Percentiles rank a stretch among this genome's conserved stretches.
phyloP scores from a whole-genome alignment of 1,139 yeast species.

The Scheffersomyces stambukii region DNA sequence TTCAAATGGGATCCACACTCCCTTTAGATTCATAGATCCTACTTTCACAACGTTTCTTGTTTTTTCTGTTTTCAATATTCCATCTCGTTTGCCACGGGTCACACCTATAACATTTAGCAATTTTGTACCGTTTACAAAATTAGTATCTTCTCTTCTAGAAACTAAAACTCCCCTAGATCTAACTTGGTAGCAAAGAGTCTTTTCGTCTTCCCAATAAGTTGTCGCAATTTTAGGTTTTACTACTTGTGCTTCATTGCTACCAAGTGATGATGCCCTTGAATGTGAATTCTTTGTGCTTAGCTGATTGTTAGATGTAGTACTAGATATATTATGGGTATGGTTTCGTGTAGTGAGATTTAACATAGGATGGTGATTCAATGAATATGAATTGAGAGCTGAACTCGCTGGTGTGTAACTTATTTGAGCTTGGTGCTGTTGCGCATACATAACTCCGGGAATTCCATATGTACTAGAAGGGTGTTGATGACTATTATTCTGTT shows the following conservation, averaged over 20 bases:
- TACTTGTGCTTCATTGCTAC: slow-evolving; percentile 11
- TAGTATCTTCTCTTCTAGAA: slow-evolving; percentile 48
- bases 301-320: too few relatives aligned
- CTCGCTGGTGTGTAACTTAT: too few relatives aligned
- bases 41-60: slow-evolving; percentile 43
- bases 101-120: slow-evolving; percentile 87
- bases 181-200: slow-evolving; percentile 47
- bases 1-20: slow-evolving; percentile 56
- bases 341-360: too few relatives aligned
- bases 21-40: slow-evolving; percentile 53
- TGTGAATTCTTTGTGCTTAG: too few relatives aligned
- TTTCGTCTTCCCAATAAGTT: slow-evolving; percentile 47
- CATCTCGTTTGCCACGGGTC: slow-evolving; percentile 96
- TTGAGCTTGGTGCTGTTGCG: too few relatives aligned
- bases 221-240: slow-evolving; percentile 40
- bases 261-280: slow-evolving; percentile 14
- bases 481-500: too few relatives aligned
- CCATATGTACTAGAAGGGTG: too few relatives aligned
- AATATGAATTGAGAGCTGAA: too few relatives aligned
- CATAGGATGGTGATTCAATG: too few relatives aligned
- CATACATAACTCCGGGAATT: too few relatives aligned
- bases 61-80: slow-evolving; percentile 58
- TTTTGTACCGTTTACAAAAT: slow-evolving; percentile 54
- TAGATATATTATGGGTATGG: too few relatives aligned
- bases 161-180: slow-evolving; percentile 42